Percentiles rank a stretch among this genome's conserved stretches.
Evolutionary conservation across 768 basidiomycete genomes (phyloP).

Genomic region (Boletus patriciae): DNA sequence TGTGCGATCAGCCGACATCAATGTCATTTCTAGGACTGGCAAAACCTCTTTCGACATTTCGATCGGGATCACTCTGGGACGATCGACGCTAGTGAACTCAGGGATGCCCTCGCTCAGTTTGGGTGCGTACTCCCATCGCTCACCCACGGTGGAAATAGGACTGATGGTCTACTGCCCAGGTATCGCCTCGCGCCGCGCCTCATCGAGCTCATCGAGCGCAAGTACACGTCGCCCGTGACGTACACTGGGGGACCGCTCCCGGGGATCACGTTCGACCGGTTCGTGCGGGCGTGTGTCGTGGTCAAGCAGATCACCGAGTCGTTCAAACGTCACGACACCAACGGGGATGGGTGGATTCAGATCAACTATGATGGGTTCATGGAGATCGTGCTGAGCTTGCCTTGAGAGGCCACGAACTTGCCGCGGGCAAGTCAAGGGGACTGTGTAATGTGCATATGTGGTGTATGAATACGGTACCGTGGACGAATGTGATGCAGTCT

Average conservation of each 20-base stretch:
- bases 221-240: conserved; percentile 58
- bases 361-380: conserved; percentile 58
- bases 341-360: conserved; percentile 55
- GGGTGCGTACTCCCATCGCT: conserved; percentile 44
- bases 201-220: conserved; percentile 65
- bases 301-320: conserved; percentile 75
- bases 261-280: conserved; percentile 83
- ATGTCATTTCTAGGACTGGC: conserved; percentile 59
- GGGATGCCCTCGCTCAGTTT: conserved; percentile 69
- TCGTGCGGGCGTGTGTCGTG: conserved; percentile 82
- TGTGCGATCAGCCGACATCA: no score
- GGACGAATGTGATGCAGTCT: neutral
- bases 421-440: no score
- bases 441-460: neutral
- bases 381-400: conserved; percentile 47
- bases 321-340: conserved; percentile 64
- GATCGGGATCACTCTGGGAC: conserved; percentile 81
- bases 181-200: conserved; percentile 70
- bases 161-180: conserved; percentile 23
- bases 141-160: no score
- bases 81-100: conserved; percentile 70
- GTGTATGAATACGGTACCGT: conserved; percentile 13
- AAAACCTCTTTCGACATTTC: conserved; percentile 79
- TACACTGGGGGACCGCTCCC: conserved; percentile 37
- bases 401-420: conserved; percentile 8